These are phyloP conservation scores for Daldinia loculata DNA, from an alignment of 495 filamentous ascomycete genomes.

Conservation along the genomic window DNA sequence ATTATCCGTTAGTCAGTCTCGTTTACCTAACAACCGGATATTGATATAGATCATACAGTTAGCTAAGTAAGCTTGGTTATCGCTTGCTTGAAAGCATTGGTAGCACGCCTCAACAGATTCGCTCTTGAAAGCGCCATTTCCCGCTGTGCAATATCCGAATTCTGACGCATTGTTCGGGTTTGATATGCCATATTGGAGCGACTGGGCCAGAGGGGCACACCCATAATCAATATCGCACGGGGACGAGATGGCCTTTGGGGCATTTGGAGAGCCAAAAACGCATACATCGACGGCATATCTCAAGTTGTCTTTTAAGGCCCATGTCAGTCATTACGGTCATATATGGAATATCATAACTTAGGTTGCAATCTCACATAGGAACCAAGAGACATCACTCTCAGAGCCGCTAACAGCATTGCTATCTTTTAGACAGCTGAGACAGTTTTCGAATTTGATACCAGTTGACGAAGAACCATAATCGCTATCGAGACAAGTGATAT, in stretches of 20 bases:
- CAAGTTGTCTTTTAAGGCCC: slow-evolving; percentile 46
- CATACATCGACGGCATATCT: slow-evolving; percentile 55
- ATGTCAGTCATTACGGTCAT: background rate
- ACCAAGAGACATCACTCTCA: slow-evolving; percentile 68
- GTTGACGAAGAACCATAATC: slow-evolving; percentile 53
- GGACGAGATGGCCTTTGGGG: slow-evolving; percentile 39
- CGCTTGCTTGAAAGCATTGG: slow-evolving; percentile 43
- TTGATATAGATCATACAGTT: slow-evolving; percentile 43
- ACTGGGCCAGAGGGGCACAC: slow-evolving; percentile 39
- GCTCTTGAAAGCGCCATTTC: slow-evolving; percentile 28
- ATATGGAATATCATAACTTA: background rate
- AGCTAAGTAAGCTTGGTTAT: slow-evolving; percentile 41
- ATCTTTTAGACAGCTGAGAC: slow-evolving; percentile 66
- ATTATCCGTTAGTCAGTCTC: slow-evolving; percentile 9
- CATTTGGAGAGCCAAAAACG: slow-evolving; percentile 47
- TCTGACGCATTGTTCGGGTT: slow-evolving; percentile 32
- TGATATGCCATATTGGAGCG: slow-evolving; percentile 39
- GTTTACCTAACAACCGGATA: background rate
- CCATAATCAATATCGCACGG: slow-evolving; percentile 45
- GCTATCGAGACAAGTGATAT: slow-evolving; percentile 65
- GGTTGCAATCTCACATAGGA: slow-evolving; percentile 52
- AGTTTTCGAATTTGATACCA: slow-evolving; percentile 64
- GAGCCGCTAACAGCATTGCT: slow-evolving; percentile 59
- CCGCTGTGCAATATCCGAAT: slow-evolving; percentile 45
- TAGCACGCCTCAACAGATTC: slow-evolving; percentile 38